Conservation (phyloP, 495 filamentous ascomycete genomes). For the Filosporella fistucella region DNA sequence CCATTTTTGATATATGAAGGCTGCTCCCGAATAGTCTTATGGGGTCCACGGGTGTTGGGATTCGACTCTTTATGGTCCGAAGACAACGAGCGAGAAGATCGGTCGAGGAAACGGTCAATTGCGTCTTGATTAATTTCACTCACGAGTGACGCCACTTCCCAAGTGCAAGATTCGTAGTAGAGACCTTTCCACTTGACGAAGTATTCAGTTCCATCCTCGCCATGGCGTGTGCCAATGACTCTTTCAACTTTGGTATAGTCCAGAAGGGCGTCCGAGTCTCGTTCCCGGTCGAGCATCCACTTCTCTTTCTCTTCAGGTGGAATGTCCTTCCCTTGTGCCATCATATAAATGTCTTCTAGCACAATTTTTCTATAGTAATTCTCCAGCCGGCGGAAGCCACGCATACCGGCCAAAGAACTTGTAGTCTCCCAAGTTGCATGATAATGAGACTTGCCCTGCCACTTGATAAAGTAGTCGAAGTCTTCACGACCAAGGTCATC, state of each 20-base stretch:
- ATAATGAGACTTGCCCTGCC: constrained; percentile 90
- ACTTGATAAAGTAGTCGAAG: constrained; percentile 95
- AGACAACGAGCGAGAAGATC: constrained; percentile 65
- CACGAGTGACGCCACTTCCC: constrained; percentile 77
- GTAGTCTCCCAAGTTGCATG: constrained; percentile 92
- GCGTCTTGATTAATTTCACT: constrained; percentile 74
- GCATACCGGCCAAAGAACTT: constrained; percentile 59
- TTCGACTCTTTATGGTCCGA: constrained; percentile 75
- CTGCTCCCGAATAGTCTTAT: constrained; percentile 70
- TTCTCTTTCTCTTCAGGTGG: constrained; percentile 86
- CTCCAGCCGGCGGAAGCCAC: constrained; percentile 80
- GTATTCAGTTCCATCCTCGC: constrained; percentile 74
- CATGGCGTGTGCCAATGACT: constrained; percentile 75
- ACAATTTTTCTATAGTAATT: constrained; percentile 89
- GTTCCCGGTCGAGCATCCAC: constrained; percentile 83
- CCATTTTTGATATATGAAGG: constrained; percentile 83
- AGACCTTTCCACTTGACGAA: constrained; percentile 90
- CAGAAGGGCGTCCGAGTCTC: constrained; percentile 73
- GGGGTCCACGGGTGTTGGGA: constrained; percentile 61
- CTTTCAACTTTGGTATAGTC: constrained; percentile 90
- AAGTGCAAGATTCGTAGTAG: constrained; percentile 88
- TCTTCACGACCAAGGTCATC: constrained; percentile 64
- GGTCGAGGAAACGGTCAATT: constrained; percentile 85
- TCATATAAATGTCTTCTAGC: constrained; percentile 64
- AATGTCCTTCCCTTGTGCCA: constrained; percentile 62